Conservation (phyloP, 2,329 filamentous ascomycete species). For the Hymenoscyphus albidus region DNA sequence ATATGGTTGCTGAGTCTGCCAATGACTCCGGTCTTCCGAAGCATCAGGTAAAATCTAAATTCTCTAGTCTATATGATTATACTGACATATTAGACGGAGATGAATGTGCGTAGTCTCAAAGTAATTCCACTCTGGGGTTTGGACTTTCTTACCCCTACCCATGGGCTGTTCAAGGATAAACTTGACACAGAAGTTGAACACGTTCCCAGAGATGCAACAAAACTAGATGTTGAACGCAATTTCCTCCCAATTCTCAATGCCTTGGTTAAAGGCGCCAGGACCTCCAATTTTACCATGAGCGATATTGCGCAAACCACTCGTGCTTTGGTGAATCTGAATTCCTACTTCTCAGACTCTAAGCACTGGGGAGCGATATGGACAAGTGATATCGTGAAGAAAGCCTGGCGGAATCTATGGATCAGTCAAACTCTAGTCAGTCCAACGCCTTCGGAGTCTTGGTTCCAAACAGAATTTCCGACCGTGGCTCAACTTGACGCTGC, state of each 20-base stretch:
- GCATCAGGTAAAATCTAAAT: slow-evolving; percentile 8
- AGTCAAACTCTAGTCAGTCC: slow-evolving; percentile 12
- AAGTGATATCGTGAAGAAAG: slow-evolving; percentile 41
- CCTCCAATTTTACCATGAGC: slow-evolving; percentile 43
- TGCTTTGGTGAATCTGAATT: slow-evolving; percentile 20
- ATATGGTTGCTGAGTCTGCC: slow-evolving; percentile 14
- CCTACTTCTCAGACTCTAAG: slow-evolving; percentile 37
- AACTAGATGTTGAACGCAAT: slow-evolving; percentile 46
- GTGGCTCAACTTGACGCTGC: slow-evolving; percentile 44
- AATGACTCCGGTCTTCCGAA: slow-evolving; percentile 14
- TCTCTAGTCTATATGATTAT: background rate
- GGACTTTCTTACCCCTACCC: slow-evolving; percentile 44
- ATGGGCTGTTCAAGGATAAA: slow-evolving; percentile 45
- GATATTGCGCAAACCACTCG: slow-evolving; percentile 39
- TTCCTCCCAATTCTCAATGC: slow-evolving; percentile 50
- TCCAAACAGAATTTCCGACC: slow-evolving; percentile 43
- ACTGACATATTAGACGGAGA: slow-evolving; percentile 39
- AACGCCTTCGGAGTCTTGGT: slow-evolving; percentile 34
- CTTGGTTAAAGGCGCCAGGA: slow-evolving; percentile 46
- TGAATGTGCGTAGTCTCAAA: slow-evolving; percentile 45
- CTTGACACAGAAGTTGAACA: slow-evolving; percentile 45
- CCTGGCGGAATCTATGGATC: slow-evolving; percentile 34
- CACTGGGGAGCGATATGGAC: slow-evolving; percentile 45
- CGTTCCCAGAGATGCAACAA: slow-evolving; percentile 40
- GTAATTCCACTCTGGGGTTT: slow-evolving; percentile 46